Percentiles rank a stretch among this genome's conserved stretches.
Evolutionary conservation across 768 basidiomycete genomes (phyloP).

Genomic region (Hebeloma cylindrosporum): DNA sequence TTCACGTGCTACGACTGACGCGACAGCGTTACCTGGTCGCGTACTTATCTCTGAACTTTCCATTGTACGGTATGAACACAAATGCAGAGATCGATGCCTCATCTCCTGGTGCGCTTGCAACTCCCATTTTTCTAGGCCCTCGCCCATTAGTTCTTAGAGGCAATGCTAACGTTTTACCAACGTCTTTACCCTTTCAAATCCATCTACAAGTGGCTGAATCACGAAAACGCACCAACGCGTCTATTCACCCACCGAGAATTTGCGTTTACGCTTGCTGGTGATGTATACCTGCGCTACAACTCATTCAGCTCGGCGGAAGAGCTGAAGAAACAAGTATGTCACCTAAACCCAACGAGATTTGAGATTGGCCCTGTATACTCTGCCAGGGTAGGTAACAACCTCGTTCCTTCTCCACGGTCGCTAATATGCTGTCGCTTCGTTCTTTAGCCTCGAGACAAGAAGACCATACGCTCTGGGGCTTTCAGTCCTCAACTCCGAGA

Average conservation of each 20-base stretch:
- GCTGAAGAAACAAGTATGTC: slow-evolving; percentile 84
- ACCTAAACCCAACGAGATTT: slow-evolving; percentile 88
- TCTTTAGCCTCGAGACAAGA: slow-evolving; percentile 84
- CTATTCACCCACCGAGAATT: slow-evolving; percentile 95
- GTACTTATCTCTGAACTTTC: no score
- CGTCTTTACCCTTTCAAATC: slow-evolving; percentile 94
- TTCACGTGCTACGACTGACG: slow-evolving; percentile 23
- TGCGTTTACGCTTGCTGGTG: slow-evolving; percentile 87
- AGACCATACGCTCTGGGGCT: slow-evolving; percentile 65
- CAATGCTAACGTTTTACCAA: slow-evolving; percentile 74
- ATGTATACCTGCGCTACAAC: slow-evolving; percentile 93
- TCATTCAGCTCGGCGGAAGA: slow-evolving; percentile 86
- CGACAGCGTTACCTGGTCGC: slow-evolving; percentile 3
- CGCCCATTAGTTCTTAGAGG: slow-evolving; percentile 30
- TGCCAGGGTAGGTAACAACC: slow-evolving; percentile 59
- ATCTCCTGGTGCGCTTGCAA: slow-evolving; percentile 21
- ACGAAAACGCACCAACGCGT: slow-evolving; percentile 74
- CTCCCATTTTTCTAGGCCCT: neutral
- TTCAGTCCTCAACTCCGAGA: slow-evolving; percentile 82
- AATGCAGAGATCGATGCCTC: slow-evolving; percentile 7
- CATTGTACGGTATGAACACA: slow-evolving; percentile 7
- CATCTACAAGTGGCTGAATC: slow-evolving; percentile 93
- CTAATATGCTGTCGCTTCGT: no score
- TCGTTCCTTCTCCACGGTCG: neutral
- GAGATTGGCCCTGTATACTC: slow-evolving; percentile 97